phyloP scores from a whole-genome alignment of 768 basidiomycete genomes.

The Russula abietina region DNA sequence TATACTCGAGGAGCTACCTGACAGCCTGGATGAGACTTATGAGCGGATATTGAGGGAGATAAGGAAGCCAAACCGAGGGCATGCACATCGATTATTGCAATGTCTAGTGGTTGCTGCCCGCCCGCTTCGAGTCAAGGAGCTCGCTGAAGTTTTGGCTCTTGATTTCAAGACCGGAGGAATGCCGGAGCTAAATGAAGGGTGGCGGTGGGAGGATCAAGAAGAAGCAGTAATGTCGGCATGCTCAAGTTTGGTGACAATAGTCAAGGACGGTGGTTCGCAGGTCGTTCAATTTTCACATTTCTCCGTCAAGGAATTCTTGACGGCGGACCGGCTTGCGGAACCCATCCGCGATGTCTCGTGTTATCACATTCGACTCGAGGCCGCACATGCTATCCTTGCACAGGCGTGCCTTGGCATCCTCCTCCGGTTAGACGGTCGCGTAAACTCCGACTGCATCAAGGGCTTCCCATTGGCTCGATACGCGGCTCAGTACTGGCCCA shows the following conservation, averaged over 20 bases:
- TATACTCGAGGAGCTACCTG: background rate
- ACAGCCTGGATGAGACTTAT: constrained; percentile 2
- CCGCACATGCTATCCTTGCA: background rate
- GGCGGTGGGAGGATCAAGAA: constrained; percentile 1
- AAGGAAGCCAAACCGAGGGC: background rate
- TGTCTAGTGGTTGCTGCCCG: background rate
- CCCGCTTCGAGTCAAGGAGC: constrained; percentile 1
- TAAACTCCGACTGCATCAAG: background rate
- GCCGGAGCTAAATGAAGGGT: background rate
- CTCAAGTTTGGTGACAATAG: background rate
- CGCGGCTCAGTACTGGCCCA: background rate
- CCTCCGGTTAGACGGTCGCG: background rate
- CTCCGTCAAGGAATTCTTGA: background rate
- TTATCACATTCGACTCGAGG: background rate
- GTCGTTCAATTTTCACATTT: constrained; percentile 1
- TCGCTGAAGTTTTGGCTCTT: background rate
- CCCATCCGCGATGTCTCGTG: background rate
- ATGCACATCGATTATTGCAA: constrained; percentile 2
- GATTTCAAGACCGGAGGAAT: background rate
- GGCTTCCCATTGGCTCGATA: background rate
- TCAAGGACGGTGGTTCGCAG: background rate
- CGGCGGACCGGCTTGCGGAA: background rate
- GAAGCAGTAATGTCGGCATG: background rate
- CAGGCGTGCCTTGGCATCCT: background rate
- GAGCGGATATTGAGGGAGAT: constrained; percentile 6